A percentile compares a stretch with the other conserved stretches of the same genome.
Evolutionary conservation across 2,329 filamentous ascomycete species (phyloP).

Genomic region (Ilyonectria mors-panacis): DNA sequence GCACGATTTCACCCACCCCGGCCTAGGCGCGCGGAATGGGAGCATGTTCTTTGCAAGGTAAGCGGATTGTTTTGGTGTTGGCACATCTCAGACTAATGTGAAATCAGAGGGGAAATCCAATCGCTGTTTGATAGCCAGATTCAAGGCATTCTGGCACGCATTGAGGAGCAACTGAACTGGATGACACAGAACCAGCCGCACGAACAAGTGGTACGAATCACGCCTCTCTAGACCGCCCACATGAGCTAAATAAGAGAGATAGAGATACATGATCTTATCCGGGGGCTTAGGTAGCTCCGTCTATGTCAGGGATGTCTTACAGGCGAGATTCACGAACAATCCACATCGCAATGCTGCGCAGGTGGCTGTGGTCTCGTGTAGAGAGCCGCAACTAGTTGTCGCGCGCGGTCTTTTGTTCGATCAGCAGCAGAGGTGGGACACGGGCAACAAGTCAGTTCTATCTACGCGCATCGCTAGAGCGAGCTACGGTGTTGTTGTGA

Average conservation of each 20-base stretch:
- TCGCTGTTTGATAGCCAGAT: slow-evolving; percentile 55
- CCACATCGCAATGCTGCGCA: slow-evolving; percentile 51
- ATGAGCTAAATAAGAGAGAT: background rate
- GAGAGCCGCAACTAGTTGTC: slow-evolving; percentile 69
- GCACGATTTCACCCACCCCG: slow-evolving; percentile 56
- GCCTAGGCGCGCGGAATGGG: slow-evolving; percentile 57
- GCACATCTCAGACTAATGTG: background rate
- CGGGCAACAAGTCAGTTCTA: slow-evolving; percentile 59
- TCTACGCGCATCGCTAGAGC: slow-evolving; percentile 52
- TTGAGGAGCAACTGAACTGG: slow-evolving; percentile 59
- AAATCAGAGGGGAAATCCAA: slow-evolving; percentile 58
- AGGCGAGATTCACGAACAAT: slow-evolving; percentile 53
- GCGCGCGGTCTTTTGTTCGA: slow-evolving; percentile 68
- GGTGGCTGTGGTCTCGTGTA: slow-evolving; percentile 58
- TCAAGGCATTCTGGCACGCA: slow-evolving; percentile 53
- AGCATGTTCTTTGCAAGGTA: slow-evolving; percentile 55
- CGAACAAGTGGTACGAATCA: slow-evolving; percentile 53
- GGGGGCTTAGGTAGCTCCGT: slow-evolving; percentile 62
- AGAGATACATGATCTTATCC: slow-evolving; percentile 61
- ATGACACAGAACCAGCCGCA: slow-evolving; percentile 49
- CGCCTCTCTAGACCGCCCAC: too few relatives aligned
- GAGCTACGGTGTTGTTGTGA: slow-evolving; percentile 42
- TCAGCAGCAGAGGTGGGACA: slow-evolving; percentile 62
- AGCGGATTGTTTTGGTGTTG: background rate
- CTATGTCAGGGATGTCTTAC: slow-evolving; percentile 60